Conservation (phyloP, 306 rosid genomes). For the Citrullus mucosospermus region DNA sequence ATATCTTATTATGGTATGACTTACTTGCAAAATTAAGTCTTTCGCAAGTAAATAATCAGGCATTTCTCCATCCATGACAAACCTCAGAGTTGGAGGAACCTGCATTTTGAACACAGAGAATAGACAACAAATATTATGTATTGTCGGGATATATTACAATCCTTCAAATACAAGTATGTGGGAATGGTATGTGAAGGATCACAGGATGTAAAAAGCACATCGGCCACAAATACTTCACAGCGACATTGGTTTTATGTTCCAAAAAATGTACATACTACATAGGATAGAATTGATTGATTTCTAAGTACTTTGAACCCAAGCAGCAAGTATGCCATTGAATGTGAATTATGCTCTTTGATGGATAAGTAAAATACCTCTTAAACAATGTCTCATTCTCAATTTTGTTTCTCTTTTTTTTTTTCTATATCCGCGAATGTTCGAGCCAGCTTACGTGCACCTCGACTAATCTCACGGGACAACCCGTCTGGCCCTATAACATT, state of each 20-base stretch:
- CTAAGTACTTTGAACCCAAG: neutral
- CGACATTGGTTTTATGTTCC: neutral
- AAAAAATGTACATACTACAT: neutral
- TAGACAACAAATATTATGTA: neutral
- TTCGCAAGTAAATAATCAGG: conserved; percentile 86
- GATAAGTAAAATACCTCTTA: neutral
- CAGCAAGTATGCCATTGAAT: neutral
- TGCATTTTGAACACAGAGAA: conserved; percentile 15
- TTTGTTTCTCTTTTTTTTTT: too few species aligned
- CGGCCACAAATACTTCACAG: neutral
- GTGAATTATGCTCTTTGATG: neutral
- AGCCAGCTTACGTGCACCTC: too few species aligned
- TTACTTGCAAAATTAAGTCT: conserved; percentile 87
- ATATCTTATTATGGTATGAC: conserved; percentile 6
- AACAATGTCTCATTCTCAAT: neutral
- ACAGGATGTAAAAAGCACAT: neutral
- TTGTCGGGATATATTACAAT: neutral
- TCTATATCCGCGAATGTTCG: too few species aligned
- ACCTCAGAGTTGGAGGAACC: conserved; percentile 90
- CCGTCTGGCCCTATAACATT: too few species aligned
- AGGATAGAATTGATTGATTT: neutral
- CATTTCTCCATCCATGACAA: conserved; percentile 90
- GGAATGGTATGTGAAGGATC: neutral
- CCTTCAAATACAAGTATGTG: neutral
- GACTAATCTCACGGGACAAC: too few species aligned